A percentile compares a stretch with the other conserved stretches of the same genome.
These are phyloP conservation scores for Tolypocladium pustulatum DNA, from an alignment of 2,329 filamentous ascomycete species.

Conservation along the genomic window DNA sequence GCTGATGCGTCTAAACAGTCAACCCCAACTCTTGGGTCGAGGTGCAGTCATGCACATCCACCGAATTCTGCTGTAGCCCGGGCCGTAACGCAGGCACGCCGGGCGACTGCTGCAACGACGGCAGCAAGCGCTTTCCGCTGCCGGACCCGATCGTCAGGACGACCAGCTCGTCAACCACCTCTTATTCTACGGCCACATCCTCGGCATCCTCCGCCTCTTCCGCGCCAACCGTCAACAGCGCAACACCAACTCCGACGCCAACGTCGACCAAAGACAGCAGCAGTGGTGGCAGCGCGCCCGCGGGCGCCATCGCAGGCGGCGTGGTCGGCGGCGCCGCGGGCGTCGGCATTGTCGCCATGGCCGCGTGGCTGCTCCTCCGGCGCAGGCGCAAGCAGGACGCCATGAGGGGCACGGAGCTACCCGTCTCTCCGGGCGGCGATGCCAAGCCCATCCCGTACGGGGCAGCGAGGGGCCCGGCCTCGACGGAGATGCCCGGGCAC, in stretches of 20 bases:
- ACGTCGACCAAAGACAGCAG: neutral
- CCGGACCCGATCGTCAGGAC: neutral
- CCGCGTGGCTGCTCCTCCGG: neutral
- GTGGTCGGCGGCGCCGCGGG: neutral
- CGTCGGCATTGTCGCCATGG: neutral
- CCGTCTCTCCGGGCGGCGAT: neutral
- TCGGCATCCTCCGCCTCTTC: neutral
- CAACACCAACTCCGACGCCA: neutral
- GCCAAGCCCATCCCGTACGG: neutral
- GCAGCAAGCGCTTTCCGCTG: neutral
- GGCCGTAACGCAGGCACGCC: neutral
- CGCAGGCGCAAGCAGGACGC: neutral
- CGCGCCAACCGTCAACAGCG: neutral
- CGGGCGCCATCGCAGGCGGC: neutral
- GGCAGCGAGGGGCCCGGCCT: neutral
- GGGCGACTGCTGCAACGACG: neutral
- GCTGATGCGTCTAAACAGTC: neutral
- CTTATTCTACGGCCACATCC: neutral
- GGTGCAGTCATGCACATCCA: neutral
- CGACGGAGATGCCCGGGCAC: neutral
- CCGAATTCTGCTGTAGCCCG: neutral
- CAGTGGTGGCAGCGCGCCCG: neutral
- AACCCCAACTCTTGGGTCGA: neutral
- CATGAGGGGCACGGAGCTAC: neutral
- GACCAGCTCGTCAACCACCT: neutral